phyloP scores from a whole-genome alignment of 768 basidiomycete species.

The Coprinopsis strossmayeri region DNA sequence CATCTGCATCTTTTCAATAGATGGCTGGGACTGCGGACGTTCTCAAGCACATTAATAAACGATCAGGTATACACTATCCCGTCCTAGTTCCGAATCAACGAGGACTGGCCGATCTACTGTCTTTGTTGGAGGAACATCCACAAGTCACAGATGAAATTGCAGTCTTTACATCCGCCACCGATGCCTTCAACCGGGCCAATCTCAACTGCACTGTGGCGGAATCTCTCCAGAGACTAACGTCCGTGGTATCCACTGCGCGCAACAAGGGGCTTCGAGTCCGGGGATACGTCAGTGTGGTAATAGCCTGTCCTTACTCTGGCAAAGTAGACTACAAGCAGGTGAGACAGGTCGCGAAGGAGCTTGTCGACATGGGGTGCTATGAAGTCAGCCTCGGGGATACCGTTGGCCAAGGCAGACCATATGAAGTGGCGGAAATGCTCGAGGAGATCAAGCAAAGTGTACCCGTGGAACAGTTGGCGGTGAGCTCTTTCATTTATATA shows the following conservation, averaged over 20 bases:
- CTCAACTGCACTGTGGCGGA: slow-evolving; percentile 70
- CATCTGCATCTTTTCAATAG: slow-evolving; percentile 28
- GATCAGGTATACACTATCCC: slow-evolving; percentile 57
- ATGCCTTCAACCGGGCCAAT: slow-evolving; percentile 81
- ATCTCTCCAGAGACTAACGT: slow-evolving; percentile 56
- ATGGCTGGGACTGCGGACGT: slow-evolving; percentile 86
- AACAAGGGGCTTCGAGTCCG: slow-evolving; percentile 62
- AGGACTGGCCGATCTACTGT: slow-evolving; percentile 64
- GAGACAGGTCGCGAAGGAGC: slow-evolving; percentile 58
- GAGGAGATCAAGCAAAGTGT: slow-evolving; percentile 60
- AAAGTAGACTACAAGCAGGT: slow-evolving; percentile 58
- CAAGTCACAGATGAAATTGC: slow-evolving; percentile 73
- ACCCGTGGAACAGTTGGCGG: slow-evolving; percentile 66
- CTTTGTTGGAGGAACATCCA: slow-evolving; percentile 40
- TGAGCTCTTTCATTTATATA: slow-evolving; percentile 20
- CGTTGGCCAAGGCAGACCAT: slow-evolving; percentile 78
- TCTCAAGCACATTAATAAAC: slow-evolving; percentile 38
- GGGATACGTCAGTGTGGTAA: slow-evolving; percentile 82
- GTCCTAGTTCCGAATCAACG: slow-evolving; percentile 79
- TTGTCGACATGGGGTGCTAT: slow-evolving; percentile 90
- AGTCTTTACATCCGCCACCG: slow-evolving; percentile 85
- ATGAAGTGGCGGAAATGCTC: slow-evolving; percentile 59
- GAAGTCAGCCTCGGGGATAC: slow-evolving; percentile 92
- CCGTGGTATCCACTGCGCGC: slow-evolving; percentile 57
- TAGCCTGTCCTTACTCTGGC: slow-evolving; percentile 86